Evolutionary conservation across 2,329 filamentous ascomycete species (phyloP).

Genomic region (Scedosporium apiospermum): DNA sequence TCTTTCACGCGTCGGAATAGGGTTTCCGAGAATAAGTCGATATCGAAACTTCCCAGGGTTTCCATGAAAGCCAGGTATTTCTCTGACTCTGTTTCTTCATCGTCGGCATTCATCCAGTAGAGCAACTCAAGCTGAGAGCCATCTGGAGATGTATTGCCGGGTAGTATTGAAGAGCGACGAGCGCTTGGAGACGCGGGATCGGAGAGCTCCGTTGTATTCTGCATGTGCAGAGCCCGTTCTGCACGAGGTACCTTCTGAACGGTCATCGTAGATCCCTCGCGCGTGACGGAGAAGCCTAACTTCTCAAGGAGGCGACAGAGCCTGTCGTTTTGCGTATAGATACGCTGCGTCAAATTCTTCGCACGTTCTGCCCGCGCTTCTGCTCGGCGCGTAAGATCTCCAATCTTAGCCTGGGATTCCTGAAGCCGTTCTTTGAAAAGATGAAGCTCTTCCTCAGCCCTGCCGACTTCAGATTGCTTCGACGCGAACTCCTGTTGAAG

Average conservation of each 20-base stretch:
- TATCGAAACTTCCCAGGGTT: slow-evolving; percentile 67
- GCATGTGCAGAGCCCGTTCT: slow-evolving; percentile 41
- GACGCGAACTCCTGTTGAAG: slow-evolving; percentile 64
- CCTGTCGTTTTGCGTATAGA: slow-evolving; percentile 77
- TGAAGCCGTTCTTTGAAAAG: slow-evolving; percentile 57
- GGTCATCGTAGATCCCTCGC: slow-evolving; percentile 61
- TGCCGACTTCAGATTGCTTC: slow-evolving; percentile 65
- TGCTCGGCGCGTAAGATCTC: slow-evolving; percentile 45
- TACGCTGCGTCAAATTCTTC: slow-evolving; percentile 73
- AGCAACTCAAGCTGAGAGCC: slow-evolving; percentile 63
- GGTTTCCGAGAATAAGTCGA: slow-evolving; percentile 75
- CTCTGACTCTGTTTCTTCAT: slow-evolving; percentile 49
- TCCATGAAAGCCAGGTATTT: slow-evolving; percentile 69
- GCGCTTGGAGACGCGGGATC: slow-evolving; percentile 41
- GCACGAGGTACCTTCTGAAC: slow-evolving; percentile 62
- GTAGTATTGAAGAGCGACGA: slow-evolving; percentile 43
- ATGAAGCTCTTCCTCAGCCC: slow-evolving; percentile 66
- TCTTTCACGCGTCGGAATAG: slow-evolving; percentile 87
- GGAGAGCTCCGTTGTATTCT: slow-evolving; percentile 49
- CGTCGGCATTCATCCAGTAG: slow-evolving; percentile 70
- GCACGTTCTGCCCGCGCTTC: slow-evolving; percentile 63
- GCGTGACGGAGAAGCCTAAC: slow-evolving; percentile 72
- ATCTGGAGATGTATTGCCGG: slow-evolving; percentile 46
- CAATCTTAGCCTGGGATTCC: slow-evolving; percentile 40
- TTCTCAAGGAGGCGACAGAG: slow-evolving; percentile 77